Evolutionary conservation across 2,329 filamentous ascomycete species (phyloP), one percentile per base, ranked within the genome.

Genomic region (Chrysosporium queenslandicum): DNA sequence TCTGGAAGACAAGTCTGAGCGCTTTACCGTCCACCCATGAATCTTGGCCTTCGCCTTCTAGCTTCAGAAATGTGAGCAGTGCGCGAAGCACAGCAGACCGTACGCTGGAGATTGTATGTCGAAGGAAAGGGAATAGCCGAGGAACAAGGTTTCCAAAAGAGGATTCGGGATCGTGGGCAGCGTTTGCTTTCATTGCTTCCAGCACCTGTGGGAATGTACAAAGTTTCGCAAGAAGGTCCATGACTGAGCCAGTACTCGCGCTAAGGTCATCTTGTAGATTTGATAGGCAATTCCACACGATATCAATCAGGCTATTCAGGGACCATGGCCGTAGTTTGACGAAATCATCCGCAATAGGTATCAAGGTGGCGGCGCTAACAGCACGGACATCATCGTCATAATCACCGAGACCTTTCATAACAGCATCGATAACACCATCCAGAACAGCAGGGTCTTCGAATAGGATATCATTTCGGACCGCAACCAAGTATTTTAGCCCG

Each of bases 211-310:
- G 87, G 72, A 96, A 98, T 57, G 89, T 86, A 72, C 92, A 98
- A 1, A 98, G 80, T 55, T 92, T 97, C 12, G 94, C 92, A 16
- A 98, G 77, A 37, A 98, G 79, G 67, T 98, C 94, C 94, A 98
- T 98, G 51, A 98, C 94, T 53, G 89, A 94, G 45, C 92, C 92
- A 8, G 94, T 98, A 66, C 92, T 97, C 3, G 92, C 92, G 66
- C 90, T 97, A 16, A 98, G 77, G 64, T 98, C 92, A 65, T 98
- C 92, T 58, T 91, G 90, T n/a, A 98, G 75, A 65, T 94, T 94
- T 2, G 91, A 94, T 21, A 98, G 75, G 71, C 92, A 97, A 63
- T 94, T 87, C 92, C 92, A 98, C 25, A 98, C 90, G 54, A 97
- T 94, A 64, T 86, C 85, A 67, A 96, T 94, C 36, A 98, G 80